These are phyloP conservation scores for Silene coronaria DNA, from an alignment of 179 eudicot species.

Conservation along the genomic window DNA sequence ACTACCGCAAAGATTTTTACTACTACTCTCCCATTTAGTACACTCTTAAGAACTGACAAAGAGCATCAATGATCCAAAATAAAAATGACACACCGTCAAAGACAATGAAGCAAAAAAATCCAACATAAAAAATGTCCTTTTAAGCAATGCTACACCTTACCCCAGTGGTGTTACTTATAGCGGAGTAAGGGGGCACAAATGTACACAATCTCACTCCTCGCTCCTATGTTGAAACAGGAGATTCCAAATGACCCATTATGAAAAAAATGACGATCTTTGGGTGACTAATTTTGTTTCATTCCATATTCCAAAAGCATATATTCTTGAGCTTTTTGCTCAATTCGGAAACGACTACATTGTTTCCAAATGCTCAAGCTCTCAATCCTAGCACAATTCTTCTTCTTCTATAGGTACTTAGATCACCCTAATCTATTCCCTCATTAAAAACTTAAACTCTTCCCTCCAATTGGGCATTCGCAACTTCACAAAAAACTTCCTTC, in stretches of 20 bases:
- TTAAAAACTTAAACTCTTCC: neutral
- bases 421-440: neutral
- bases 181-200: too few species aligned
- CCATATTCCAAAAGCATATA: neutral
- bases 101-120: neutral
- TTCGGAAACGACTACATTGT: neutral
- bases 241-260: too few species aligned
- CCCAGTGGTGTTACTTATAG: too few species aligned
- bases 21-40: neutral
- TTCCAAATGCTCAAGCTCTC: neutral
- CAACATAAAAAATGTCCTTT: neutral
- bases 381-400: neutral
- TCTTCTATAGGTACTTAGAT: neutral
- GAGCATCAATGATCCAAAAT: neutral
- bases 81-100: neutral
- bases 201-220: too few species aligned
- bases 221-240: too few species aligned
- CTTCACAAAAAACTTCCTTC: neutral
- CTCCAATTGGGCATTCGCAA: neutral
- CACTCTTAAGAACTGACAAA: neutral
- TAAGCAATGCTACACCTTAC: neutral
- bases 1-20: neutral
- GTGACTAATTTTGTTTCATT: neutral
- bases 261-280: too few species aligned
- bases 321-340: neutral